phyloP scores from a whole-genome alignment of 1,284 basidiomycete genomes.

The Peniophora sp. region DNA sequence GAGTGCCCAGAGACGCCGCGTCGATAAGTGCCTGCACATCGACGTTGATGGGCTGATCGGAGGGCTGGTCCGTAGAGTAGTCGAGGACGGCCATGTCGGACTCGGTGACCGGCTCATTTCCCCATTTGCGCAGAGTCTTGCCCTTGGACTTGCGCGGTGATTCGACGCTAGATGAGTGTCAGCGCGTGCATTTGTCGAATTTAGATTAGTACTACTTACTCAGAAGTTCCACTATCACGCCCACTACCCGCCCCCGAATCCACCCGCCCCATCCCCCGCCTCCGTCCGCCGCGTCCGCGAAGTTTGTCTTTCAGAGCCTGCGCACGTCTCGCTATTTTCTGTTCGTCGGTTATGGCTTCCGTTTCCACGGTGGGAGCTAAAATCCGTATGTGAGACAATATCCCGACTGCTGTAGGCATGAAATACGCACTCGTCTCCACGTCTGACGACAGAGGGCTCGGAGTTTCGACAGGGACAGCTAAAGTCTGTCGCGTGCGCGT shows the following conservation, averaged over 20 bases:
- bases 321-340: conserved; percentile 89
- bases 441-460: conserved; percentile 56
- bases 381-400: conserved; percentile 2
- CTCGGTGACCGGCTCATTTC: conserved; percentile 69
- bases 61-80: conserved; percentile 58
- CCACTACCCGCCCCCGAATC: conserved; percentile 48
- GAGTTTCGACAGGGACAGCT: conserved; percentile 28
- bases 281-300: conserved; percentile 57
- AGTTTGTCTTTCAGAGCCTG: conserved; percentile 84
- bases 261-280: conserved; percentile 42
- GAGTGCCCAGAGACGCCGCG: conserved; percentile 70
- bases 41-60: conserved; percentile 21
- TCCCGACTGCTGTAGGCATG: too few relatives aligned
- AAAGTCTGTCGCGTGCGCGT: conserved; percentile 43
- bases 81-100: conserved; percentile 88
- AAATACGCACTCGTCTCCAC: conserved; percentile 38
- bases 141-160: conserved; percentile 49
- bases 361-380: conserved; percentile 52
- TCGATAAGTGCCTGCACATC: conserved; percentile 67
- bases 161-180: too few relatives aligned
- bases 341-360: conserved; percentile 65
- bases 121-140: conserved; percentile 92
- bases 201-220: conserved; percentile 33
- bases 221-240: conserved; percentile 58
- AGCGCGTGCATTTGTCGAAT: too few relatives aligned